Conservation (phyloP, 495 filamentous ascomycete species). For the Lichenothelia convexa region DNA sequence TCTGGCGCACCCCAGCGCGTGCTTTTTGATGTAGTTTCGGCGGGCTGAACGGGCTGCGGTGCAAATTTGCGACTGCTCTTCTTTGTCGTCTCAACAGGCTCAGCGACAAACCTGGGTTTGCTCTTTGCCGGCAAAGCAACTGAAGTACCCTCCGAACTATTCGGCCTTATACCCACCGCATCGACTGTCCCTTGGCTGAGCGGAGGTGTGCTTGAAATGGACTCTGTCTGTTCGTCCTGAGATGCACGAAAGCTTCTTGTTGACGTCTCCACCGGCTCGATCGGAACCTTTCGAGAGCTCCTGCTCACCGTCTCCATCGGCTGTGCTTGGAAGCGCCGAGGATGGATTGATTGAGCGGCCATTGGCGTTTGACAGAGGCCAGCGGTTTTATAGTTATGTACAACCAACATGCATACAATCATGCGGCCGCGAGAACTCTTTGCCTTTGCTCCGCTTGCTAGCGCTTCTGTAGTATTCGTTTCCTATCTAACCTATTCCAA, state of each 20-base stretch:
- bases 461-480: too few species aligned
- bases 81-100: slow-evolving; percentile 10
- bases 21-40: slow-evolving; percentile 7
- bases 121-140: slow-evolving; percentile 37
- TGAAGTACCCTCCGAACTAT: too few species aligned
- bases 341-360: too few species aligned
- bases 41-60: slow-evolving; percentile 19
- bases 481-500: too few species aligned
- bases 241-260: neutral
- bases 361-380: too few species aligned
- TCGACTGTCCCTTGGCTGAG: slow-evolving; percentile 43
- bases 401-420: too few species aligned
- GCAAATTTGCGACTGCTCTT: slow-evolving; percentile 5
- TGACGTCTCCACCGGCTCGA: slow-evolving; percentile 11
- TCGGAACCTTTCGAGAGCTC: slow-evolving; percentile 14
- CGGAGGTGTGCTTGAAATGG: slow-evolving; percentile 19
- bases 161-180: too few species aligned
- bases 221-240: slow-evolving; percentile 16
- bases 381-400: too few species aligned
- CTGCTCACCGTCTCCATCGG: slow-evolving; percentile 43
- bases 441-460: too few species aligned
- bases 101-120: slow-evolving; percentile 8
- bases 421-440: too few species aligned
- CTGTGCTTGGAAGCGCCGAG: slow-evolving; percentile 35
- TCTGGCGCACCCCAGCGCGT: slow-evolving; percentile 5